Evolutionary conservation across 176 grass and related monocot species (phyloP), one percentile per base, ranked within the genome.

Genomic region (Paspalum notatum): DNA sequence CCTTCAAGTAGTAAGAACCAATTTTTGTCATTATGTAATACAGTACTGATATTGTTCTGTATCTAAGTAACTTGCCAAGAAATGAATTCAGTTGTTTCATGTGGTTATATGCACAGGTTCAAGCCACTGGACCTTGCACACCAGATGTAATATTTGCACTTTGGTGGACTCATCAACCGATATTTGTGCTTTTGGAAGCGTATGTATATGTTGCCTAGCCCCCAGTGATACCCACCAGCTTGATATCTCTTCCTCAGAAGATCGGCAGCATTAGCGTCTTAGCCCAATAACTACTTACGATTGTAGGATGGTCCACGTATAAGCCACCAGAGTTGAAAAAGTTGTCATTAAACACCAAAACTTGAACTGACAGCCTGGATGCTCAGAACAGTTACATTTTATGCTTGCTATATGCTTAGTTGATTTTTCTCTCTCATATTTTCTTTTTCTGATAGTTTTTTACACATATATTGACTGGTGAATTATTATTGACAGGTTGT

Each of bases 401-500:
- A 53, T 48, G 13, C 71, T 25, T n/a, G 7, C n/a, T 5, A 13
- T 56, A 42, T 58, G 18, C 50, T 25, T 24, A 14, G 26, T 48
- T 1, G 10, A n/a, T 27, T 76, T 73, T 79, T 46, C 11, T 75
- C 25, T 56, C 11, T 69, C 53, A 70, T 51, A 8, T n/a, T 83
- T 87, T 66, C 20, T 0, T 60, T 57, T 53, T 59, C 41, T 68
- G 16, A 55, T 86, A 66, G 47, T 83, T 41, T 14, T 14, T 8
- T 72, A 5, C 44, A 51, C 51, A 47, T 70, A 71, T 72, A 72
- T 72, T 89, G 65, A 90, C 82, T 82, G 17, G 42, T 32, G 44
- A 70, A 80, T 39, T 44, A 26, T 59, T 79, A 32, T 65, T 90
- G 77, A 60, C 88, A 99, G 96, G 84, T 96, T 86, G 64, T 95